Percentiles rank a stretch among this genome's conserved stretches.
These are phyloP conservation scores for Ramularia endophylla DNA, from an alignment of 2,329 filamentous ascomycete genomes.

Conservation along the genomic window DNA sequence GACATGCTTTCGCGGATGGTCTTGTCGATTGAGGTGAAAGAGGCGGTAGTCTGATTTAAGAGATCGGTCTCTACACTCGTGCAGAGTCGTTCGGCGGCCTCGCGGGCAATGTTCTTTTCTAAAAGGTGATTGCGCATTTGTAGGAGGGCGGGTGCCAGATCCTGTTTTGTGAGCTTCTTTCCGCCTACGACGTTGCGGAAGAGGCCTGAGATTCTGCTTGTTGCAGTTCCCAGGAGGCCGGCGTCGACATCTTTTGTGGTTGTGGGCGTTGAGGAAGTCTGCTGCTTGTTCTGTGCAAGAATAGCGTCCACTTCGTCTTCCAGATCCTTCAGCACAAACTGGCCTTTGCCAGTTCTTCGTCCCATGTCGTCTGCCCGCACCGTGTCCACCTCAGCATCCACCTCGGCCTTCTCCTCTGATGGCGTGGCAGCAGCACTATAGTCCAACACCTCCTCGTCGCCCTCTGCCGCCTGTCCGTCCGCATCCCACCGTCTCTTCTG, in stretches of 20 bases:
- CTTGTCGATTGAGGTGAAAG: conserved; percentile 72
- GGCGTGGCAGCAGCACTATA: conserved; percentile 65
- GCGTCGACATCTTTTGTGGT: conserved; percentile 56
- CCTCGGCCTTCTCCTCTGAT: conserved; percentile 40
- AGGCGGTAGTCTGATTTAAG: conserved; percentile 83
- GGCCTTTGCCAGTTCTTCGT: conserved; percentile 73
- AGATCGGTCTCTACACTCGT: conserved; percentile 87
- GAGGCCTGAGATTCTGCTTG: conserved; percentile 77
- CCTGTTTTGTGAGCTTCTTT: conserved; percentile 81
- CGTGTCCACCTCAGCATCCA: conserved; percentile 54
- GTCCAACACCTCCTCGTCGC: conserved; percentile 73
- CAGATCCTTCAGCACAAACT: conserved; percentile 89
- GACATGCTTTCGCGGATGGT: conserved; percentile 85
- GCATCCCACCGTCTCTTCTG: conserved; percentile 90
- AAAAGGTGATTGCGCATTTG: conserved; percentile 94
- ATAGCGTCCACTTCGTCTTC: conserved; percentile 92
- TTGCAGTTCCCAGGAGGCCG: conserved; percentile 69
- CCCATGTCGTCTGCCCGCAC: conserved; percentile 81
- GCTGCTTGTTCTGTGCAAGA: conserved; percentile 61
- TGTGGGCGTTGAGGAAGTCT: conserved; percentile 32
- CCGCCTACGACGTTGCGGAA: conserved; percentile 95
- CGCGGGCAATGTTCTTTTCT: conserved; percentile 91
- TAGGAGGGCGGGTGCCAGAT: conserved; percentile 87
- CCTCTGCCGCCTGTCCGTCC: conserved; percentile 80
- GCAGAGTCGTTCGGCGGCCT: conserved; percentile 86